Evolutionary conservation across 805 yeast species (phyloP).

Genomic region (Candida odintsovae): DNA sequence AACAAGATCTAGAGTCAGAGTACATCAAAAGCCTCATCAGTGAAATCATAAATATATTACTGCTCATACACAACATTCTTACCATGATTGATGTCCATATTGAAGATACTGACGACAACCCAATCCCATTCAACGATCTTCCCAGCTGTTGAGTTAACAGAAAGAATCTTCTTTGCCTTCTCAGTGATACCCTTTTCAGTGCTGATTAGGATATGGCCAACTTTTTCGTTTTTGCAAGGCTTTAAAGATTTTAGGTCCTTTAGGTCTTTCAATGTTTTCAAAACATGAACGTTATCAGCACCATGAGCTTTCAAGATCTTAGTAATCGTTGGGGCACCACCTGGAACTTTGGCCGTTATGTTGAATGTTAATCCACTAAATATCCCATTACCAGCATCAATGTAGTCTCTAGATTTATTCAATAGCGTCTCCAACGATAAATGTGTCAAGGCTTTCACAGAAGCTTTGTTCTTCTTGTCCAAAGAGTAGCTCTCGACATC

Average conservation of each 20-base stretch:
- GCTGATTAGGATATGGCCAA: constrained; percentile 23
- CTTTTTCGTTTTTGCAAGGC: constrained; percentile 7
- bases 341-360: constrained; percentile 52
- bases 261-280: constrained; percentile 24
- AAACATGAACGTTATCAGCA: constrained; percentile 23
- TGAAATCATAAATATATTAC: neutral
- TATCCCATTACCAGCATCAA: constrained; percentile 25
- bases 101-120: constrained; percentile 53
- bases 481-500: constrained; percentile 25
- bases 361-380: constrained; percentile 47
- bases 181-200: constrained; percentile 29
- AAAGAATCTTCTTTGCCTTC: constrained; percentile 23
- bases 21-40: no score
- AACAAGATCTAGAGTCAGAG: no score
- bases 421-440: constrained; percentile 20
- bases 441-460: constrained; percentile 27
- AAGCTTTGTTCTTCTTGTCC: constrained; percentile 27
- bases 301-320: constrained; percentile 62
- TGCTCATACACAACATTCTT: constrained; percentile 6
- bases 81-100: constrained; percentile 27
- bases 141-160: constrained; percentile 16
- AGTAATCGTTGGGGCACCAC: constrained; percentile 51
- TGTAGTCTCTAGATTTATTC: constrained; percentile 8
- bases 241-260: constrained; percentile 17
- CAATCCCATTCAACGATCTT: constrained; percentile 57